Conservation (phyloP, 108 stramenopile species). For the Pseudonitzschia pungens region DNA sequence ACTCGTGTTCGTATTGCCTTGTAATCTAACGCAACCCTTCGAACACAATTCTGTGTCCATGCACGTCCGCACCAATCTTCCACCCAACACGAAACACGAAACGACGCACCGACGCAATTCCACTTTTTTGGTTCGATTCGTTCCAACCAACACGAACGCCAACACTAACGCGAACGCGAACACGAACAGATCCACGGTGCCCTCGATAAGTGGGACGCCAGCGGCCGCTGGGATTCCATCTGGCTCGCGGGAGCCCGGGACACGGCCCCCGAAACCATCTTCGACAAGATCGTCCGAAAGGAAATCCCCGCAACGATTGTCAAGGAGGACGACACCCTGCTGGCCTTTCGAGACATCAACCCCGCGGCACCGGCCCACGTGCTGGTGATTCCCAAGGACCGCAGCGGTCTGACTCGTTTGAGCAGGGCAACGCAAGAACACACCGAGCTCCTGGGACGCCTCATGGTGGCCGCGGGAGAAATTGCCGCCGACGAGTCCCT, state of each 20-base stretch:
- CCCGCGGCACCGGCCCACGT: slow-evolving; percentile 95
- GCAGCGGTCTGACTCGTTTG: slow-evolving; percentile 86
- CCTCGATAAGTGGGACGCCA: slow-evolving; percentile 53
- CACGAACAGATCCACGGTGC: slow-evolving; percentile 30
- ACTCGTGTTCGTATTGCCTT: too few species aligned
- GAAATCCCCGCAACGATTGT: slow-evolving; percentile 93
- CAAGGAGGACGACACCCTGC: slow-evolving; percentile 89
- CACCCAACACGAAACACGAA: too few species aligned
- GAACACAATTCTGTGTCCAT: too few species aligned
- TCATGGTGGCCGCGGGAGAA: slow-evolving; percentile 90
- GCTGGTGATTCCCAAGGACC: slow-evolving; percentile 96
- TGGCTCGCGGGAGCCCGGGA: slow-evolving; percentile 79
- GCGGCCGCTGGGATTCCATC: slow-evolving; percentile 81
- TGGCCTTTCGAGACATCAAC: slow-evolving; percentile 96
- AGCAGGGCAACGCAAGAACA: slow-evolving; percentile 85
- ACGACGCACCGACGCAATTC: too few species aligned
- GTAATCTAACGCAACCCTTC: too few species aligned
- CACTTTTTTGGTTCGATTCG: too few species aligned
- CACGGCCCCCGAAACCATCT: slow-evolving; percentile 80
- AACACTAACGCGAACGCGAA: too few species aligned
- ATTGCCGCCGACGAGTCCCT: slow-evolving; percentile 84
- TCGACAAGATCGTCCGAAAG: slow-evolving; percentile 92
- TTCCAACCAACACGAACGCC: too few species aligned
- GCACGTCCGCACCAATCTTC: too few species aligned
- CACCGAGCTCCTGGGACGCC: slow-evolving; percentile 87